Base-by-base conservation (phyloP, 2,329 filamentous ascomycete species). In the Furcasterigmium sp. region DNA sequence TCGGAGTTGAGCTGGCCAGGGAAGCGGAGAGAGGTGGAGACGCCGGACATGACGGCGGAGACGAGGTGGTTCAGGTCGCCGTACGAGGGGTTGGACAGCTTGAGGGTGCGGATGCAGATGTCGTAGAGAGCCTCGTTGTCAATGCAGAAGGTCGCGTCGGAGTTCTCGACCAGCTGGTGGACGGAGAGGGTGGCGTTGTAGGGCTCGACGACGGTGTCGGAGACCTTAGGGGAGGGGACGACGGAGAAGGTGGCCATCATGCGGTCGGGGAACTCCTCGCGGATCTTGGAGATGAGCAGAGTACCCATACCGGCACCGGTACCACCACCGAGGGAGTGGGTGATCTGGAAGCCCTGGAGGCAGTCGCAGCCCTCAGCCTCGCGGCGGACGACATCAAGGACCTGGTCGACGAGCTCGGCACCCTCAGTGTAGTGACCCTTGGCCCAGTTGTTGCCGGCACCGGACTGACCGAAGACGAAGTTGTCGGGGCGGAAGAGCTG, bases 201-300 rank as follows among this genome's bases (percentile, higher is more conserved):
- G 58, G 93, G 93, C 81, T 98, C 93, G 62, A 98, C 93, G 62
- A 98, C 93, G 65, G 93, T 98, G 71, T 98, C 93, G 51, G 93
- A 98, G 63, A 98, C 93, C 86, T 97, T 98, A 69, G 93, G 93
- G 38, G 93, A 97, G 62, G 93, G 93, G 51, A 97, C 85, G 62
- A 98, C 93, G 60, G 93, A 97, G 84, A 96, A 98, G 55, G 93
- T 98, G 58, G 93, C 91, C 93, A 97, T 98, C 93, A 98, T 98
- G 66, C 93, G 89, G 80, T 98, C 93, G 66, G 93, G 93, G 79
- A 97, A 97, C 77, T 97, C 93, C 79, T 98, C 93, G 63, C 93
- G 93, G 72, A 97, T 97, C 87, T 98, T 98, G 78, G 91, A 96
- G 82, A 97, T 97, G 69, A 98, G 76, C 63, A 98, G 84, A 49